Evolutionary conservation across 257 asterid species (phyloP), one percentile per base, ranked within the genome.

Genomic region (Nemophila menziesii): DNA sequence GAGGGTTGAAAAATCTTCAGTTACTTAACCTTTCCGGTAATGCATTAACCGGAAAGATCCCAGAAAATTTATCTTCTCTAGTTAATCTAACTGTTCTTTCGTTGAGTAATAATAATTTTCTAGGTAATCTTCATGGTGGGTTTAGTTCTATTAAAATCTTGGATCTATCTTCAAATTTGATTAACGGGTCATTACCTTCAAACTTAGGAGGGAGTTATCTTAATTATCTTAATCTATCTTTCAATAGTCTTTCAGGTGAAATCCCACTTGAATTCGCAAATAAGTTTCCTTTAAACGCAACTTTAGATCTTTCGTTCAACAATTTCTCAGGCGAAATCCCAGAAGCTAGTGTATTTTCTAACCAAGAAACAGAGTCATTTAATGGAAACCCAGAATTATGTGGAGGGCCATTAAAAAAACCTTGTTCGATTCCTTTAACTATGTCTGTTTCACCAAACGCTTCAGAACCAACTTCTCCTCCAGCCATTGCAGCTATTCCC

Each of bases 401-500:
- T 65, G 99, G 99, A 36, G 47, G 41, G 11, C 92, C 89, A 2
- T 20, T 73, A 42, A 56, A 49, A 22, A 72, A 14, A 15, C 58
- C 54, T 39, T 90, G 99, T 17, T 68, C 86, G 3, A 68, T 69
- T 50, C 86, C 85, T 4, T 75, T 95, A 0, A 60, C 79, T 0
- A 55, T 56, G 27, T 69, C 75, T 3, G 45, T 65, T 3, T 54
- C 58, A 0, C 85, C 85, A 1, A 74, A 69, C 23, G 46, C 76
- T 20, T 33, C 82, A 0, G 65, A 48, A 11, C 71, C 79, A 5
- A 78, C 61, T 7, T 85, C 92, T n/a, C 90, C 94, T 0, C 89
- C 96, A 4, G 98, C 98, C 20, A 78, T 84, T 34, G 94, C 99
- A 37, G 94, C 92, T 38, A 76, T 79, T 8, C 99, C 99, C 0